A percentile compares a stretch with the other conserved stretches of the same genome.
Conservation (phyloP, 2,329 filamentous ascomycete species). For the Colletotrichum plurivorum region DNA sequence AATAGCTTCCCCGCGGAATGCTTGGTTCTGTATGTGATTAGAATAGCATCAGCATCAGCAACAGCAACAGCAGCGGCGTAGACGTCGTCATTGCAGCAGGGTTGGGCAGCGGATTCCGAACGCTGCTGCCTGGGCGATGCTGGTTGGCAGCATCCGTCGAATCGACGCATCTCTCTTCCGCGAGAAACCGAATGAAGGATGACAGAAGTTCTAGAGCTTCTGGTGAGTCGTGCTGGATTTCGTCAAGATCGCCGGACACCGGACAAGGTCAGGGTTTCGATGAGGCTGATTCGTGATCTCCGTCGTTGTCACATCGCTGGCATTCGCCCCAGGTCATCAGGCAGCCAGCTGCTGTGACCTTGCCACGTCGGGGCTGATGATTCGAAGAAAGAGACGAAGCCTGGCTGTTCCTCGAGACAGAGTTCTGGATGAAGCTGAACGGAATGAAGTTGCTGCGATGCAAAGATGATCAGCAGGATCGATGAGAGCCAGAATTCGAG, state of each 20-base stretch:
- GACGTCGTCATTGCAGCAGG: conserved; percentile 10
- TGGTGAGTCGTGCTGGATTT: neutral
- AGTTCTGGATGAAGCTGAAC: neutral
- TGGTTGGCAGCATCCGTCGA: neutral
- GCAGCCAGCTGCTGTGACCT: conserved; percentile 6
- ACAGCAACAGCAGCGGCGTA: neutral
- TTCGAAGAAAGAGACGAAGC: conserved; percentile 8
- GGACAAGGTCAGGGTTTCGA: conserved; percentile 11
- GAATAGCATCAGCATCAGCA: conserved; percentile 18
- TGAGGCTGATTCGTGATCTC: conserved; percentile 24
- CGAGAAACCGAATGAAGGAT: neutral
- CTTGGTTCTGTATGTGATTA: neutral
- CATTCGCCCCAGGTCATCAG: conserved; percentile 8
- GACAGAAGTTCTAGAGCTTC: neutral
- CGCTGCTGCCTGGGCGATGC: conserved; percentile 2
- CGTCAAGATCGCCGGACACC: conserved; percentile 7
- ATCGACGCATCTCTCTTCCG: neutral
- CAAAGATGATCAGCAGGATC: conserved; percentile 4
- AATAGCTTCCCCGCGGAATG: conserved; percentile 6
- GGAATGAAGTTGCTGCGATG: neutral
- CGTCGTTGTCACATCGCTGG: conserved; percentile 9
- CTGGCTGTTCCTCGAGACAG: neutral
- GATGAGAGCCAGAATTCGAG: neutral
- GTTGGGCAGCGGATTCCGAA: neutral
- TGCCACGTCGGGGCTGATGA: conserved; percentile 4